These are phyloP conservation scores for Plectosphaerella plurivora DNA, from an alignment of 2,329 filamentous ascomycete genomes.

Conservation along the genomic window DNA sequence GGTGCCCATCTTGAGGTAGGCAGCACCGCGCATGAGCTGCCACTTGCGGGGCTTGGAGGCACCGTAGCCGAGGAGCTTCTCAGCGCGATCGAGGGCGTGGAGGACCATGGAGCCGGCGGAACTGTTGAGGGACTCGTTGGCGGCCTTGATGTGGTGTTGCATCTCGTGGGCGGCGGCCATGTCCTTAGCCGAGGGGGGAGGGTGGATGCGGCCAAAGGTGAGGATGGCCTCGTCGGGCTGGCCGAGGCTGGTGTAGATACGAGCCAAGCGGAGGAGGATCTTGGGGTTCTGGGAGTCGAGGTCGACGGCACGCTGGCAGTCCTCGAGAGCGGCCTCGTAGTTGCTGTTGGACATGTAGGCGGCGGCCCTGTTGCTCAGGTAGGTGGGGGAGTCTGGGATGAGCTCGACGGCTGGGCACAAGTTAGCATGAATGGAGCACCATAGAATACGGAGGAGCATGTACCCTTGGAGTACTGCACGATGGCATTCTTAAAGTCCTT, in stretches of 20 bases:
- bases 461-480: slow-evolving; percentile 92
- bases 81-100: slow-evolving; percentile 86
- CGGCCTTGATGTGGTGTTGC: slow-evolving; percentile 75
- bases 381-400: slow-evolving; percentile 80
- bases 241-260: slow-evolving; percentile 84
- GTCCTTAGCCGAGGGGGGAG: slow-evolving; percentile 79
- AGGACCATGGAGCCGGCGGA: slow-evolving; percentile 87
- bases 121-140: slow-evolving; percentile 69
- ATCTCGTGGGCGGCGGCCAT: slow-evolving; percentile 78
- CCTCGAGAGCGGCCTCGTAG: slow-evolving; percentile 76
- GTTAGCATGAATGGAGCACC: slow-evolving; percentile 1
- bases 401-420: slow-evolving; percentile 72
- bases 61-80: slow-evolving; percentile 69
- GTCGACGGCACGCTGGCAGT: slow-evolving; percentile 77
- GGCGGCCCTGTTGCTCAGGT: slow-evolving; percentile 90
- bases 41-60: slow-evolving; percentile 85
- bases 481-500: slow-evolving; percentile 86
- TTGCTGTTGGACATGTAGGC: slow-evolving; percentile 86
- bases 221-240: slow-evolving; percentile 81
- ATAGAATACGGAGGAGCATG: slow-evolving; percentile 12
- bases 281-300: slow-evolving; percentile 84
- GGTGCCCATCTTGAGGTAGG: slow-evolving; percentile 88
- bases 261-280: slow-evolving; percentile 79
- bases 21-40: slow-evolving; percentile 88
- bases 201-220: slow-evolving; percentile 75